phyloP scores from a whole-genome alignment of 345 rosid species.

The Euclidium syriacum region DNA sequence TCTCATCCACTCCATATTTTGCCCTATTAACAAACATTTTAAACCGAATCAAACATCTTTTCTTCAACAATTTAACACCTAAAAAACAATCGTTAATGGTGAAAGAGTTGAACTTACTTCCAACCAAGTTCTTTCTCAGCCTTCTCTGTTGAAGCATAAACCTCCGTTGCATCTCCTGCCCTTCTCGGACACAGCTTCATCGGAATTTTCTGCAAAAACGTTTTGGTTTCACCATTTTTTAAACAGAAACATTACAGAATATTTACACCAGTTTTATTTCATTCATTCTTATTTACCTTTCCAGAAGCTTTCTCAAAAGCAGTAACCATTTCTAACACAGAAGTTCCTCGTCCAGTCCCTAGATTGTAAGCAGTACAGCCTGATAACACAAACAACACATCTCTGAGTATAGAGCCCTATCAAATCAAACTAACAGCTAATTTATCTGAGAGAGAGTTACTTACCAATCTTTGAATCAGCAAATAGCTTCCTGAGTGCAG shows the following conservation, averaged over 20 bases:
- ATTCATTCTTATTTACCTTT: constrained; percentile 43
- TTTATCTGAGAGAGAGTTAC: background rate
- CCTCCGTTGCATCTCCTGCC: constrained; percentile 86
- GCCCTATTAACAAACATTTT: constrained; percentile 51
- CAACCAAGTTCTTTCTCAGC: constrained; percentile 90
- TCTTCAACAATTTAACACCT: background rate
- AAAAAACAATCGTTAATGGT: background rate
- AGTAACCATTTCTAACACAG: constrained; percentile 87
- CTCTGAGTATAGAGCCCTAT: background rate
- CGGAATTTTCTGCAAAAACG: constrained; percentile 65
- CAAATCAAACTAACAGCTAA: background rate
- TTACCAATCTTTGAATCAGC: constrained; percentile 49
- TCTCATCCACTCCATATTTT: constrained; percentile 76
- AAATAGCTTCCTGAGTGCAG: constrained; percentile 72
- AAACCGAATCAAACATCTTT: background rate
- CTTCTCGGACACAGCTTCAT: constrained; percentile 69
- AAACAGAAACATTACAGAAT: background rate
- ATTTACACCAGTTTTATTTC: background rate
- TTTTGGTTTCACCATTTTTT: background rate
- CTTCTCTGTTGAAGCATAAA: constrained; percentile 71
- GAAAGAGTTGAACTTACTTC: constrained; percentile 50
- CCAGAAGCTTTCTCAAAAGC: constrained; percentile 89
- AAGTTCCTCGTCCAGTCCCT: constrained; percentile 80
- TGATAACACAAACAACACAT: constrained; percentile 23
- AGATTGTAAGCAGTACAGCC: constrained; percentile 80